These are phyloP conservation scores for Begonia peltatifolia DNA, from an alignment of 306 rosid species.

Conservation along the genomic window DNA sequence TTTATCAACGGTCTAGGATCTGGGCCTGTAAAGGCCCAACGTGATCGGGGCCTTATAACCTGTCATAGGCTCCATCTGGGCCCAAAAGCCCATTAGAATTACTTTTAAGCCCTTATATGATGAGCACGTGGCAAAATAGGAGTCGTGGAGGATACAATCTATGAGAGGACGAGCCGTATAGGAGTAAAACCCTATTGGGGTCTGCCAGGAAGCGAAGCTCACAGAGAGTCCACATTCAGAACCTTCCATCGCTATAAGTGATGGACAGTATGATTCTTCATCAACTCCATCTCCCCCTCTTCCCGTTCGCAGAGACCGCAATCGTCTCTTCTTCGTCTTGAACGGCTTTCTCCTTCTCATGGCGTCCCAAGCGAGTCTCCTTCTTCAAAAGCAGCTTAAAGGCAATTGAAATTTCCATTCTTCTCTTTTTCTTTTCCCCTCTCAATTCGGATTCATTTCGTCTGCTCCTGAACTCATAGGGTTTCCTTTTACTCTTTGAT, in stretches of 20 bases:
- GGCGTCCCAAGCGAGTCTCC: conserved; percentile 92
- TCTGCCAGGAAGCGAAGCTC: not conserved
- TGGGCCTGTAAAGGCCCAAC: too few species aligned
- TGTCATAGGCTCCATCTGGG: too few species aligned
- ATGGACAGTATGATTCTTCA: not conserved
- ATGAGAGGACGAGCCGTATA: too few species aligned
- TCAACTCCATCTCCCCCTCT: conserved; percentile 1
- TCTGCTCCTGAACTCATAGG: not conserved
- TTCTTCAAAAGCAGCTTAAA: conserved; percentile 92
- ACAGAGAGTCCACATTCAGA: not conserved
- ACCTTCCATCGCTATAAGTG: not conserved
- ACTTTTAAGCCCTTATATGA: too few species aligned
- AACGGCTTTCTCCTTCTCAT: conserved; percentile 12
- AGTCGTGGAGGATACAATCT: too few species aligned
- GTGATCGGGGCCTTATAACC: too few species aligned
- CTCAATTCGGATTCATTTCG: not conserved
- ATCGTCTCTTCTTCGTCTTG: conserved; percentile 7
- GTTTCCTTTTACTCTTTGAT: conserved; percentile 2
- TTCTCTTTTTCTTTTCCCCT: not conserved
- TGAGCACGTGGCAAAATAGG: too few species aligned
- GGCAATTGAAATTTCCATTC: conserved; percentile 21
- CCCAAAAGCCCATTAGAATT: too few species aligned
- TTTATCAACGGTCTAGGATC: too few species aligned
- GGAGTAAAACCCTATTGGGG: too few species aligned
- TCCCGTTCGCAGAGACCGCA: conserved; percentile 12